These are phyloP conservation scores for Sisymbrium irio DNA, from an alignment of 345 rosid genomes.

Conservation along the genomic window DNA sequence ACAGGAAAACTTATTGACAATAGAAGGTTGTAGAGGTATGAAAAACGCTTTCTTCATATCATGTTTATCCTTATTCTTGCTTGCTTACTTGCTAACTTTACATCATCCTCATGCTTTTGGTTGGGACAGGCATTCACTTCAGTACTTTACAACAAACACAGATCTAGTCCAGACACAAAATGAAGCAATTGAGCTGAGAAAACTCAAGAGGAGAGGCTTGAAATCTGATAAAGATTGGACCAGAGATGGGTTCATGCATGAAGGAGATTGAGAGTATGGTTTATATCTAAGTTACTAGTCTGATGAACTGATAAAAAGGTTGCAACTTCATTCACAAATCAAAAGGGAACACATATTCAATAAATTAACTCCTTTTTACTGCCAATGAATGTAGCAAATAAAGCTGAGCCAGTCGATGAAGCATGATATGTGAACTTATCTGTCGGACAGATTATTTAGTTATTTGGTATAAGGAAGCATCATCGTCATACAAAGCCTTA, in stretches of 20 bases:
- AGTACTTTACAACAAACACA: conserved; percentile 85
- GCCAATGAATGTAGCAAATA: too few species aligned
- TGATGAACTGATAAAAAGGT: too few species aligned
- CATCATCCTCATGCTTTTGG: background rate
- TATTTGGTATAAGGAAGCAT: too few species aligned
- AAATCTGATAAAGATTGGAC: conserved; percentile 98
- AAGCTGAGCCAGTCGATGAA: too few species aligned
- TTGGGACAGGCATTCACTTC: conserved; percentile 60
- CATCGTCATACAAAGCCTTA: too few species aligned
- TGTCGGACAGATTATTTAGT: too few species aligned
- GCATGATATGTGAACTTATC: too few species aligned
- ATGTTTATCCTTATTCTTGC: background rate
- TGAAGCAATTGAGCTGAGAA: conserved; percentile 79
- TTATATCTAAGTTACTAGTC: conserved; percentile 50
- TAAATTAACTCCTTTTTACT: too few species aligned
- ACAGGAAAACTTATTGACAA: conserved; percentile 69
- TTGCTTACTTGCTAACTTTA: background rate
- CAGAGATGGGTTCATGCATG: conserved; percentile 92
- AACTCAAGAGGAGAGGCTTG: conserved; percentile 69
- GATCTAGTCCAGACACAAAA: conserved; percentile 78
- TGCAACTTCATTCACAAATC: too few species aligned
- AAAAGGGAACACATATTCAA: too few species aligned
- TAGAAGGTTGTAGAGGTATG: conserved; percentile 92
- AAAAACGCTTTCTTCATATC: background rate
- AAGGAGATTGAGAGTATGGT: conserved; percentile 94